These are phyloP conservation scores for Talaromyces sp. DNA, from an alignment of 2,329 filamentous ascomycete genomes.

Conservation along the genomic window DNA sequence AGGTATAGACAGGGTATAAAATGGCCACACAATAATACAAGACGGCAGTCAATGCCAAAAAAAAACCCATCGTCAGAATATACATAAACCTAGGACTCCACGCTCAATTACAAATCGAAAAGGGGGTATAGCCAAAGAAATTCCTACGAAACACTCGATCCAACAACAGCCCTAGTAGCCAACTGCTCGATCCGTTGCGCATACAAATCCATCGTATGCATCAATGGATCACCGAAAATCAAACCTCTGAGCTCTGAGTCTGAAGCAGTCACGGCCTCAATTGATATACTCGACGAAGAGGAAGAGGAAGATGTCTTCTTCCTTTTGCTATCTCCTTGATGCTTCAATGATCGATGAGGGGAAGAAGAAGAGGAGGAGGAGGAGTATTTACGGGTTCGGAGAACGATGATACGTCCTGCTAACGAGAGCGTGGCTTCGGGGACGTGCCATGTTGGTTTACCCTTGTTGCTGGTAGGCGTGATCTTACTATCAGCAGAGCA, in stretches of 20 bases:
- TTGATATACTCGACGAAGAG: neutral
- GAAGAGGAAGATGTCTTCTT: conserved; percentile 54
- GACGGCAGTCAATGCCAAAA: neutral
- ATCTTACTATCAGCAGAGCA: conserved; percentile 2
- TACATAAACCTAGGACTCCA: neutral
- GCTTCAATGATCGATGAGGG: conserved; percentile 39
- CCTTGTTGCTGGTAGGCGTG: neutral
- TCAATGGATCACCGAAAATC: conserved; percentile 76
- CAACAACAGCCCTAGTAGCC: conserved; percentile 61
- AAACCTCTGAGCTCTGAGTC: conserved; percentile 65
- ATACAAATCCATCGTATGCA: conserved; percentile 77
- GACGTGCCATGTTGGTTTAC: conserved; percentile 53
- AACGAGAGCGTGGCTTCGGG: conserved; percentile 63
- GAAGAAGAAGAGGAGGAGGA: neutral
- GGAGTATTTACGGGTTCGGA: conserved; percentile 39
- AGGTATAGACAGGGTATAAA: no score
- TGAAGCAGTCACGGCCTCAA: conserved; percentile 34
- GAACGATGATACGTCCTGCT: conserved; percentile 63
- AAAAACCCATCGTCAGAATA: neutral
- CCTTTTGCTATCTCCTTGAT: conserved; percentile 42
- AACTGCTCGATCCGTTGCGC: conserved; percentile 64
- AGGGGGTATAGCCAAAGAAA: neutral
- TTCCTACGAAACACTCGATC: neutral
- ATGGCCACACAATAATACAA: no score
- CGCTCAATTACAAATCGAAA: neutral